Evolutionary conservation across 805 yeast genomes (phyloP).

Genomic region (Pichia ethanolica): DNA sequence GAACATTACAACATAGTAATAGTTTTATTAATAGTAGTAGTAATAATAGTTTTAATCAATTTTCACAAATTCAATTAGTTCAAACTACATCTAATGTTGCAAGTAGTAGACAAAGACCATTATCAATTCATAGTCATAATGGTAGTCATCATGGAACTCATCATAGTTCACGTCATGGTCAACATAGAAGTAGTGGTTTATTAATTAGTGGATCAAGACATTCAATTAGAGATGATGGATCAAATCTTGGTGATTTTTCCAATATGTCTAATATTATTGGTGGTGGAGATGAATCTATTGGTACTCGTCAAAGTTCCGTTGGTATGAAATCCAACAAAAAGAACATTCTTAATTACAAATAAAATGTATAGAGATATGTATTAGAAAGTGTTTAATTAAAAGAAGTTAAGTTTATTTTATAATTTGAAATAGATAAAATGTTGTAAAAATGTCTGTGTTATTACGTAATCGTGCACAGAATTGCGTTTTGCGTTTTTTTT

Average conservation of each 20-base stretch:
- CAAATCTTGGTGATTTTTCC: not conserved
- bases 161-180: not conserved
- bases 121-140: conserved; percentile 1
- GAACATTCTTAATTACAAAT: conserved; percentile 6
- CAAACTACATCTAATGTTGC: not conserved
- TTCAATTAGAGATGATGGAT: conserved; percentile 1
- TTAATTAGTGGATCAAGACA: conserved; percentile 1
- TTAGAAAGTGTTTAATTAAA: no score
- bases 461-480: no score
- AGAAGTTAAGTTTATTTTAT: no score
- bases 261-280: not conserved
- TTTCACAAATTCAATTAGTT: not conserved
- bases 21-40: not conserved
- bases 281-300: not conserved
- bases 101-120: not conserved
- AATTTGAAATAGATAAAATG: no score
- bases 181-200: conserved; percentile 2
- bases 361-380: not conserved
- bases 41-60: conserved; percentile 3
- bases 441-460: no score
- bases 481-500: no score
- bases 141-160: conserved; percentile 5
- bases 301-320: not conserved
- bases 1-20: not conserved
- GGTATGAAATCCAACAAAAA: not conserved